Conservation (phyloP, 345 rosid genomes). For the Noccaea caerulescens region DNA sequence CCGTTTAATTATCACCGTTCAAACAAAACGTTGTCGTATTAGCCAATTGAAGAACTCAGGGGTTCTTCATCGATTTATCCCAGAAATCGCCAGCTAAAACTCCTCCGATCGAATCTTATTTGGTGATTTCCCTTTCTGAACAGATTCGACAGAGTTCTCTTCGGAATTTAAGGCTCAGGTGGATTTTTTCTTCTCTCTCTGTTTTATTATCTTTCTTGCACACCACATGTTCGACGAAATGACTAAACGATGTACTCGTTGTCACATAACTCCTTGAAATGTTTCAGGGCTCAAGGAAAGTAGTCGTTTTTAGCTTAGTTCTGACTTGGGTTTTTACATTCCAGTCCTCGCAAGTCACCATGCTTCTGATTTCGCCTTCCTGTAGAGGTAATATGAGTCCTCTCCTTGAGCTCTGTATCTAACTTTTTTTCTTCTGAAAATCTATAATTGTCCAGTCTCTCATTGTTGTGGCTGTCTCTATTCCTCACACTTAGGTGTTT, state of each 20-base stretch:
- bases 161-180: background rate
- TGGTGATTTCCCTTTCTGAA: background rate
- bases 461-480: background rate
- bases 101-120: too few relatives aligned
- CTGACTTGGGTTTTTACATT: slow-evolving; percentile 12
- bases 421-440: background rate
- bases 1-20: too few relatives aligned
- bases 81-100: background rate
- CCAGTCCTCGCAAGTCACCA: slow-evolving; percentile 4
- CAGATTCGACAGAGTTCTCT: background rate
- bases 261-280: background rate
- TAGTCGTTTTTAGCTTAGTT: background rate
- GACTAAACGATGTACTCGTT: background rate
- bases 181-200: background rate
- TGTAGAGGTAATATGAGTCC: background rate
- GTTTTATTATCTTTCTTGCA: background rate
- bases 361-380: slow-evolving; percentile 34
- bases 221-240: slow-evolving; percentile 31
- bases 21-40: too few relatives aligned
- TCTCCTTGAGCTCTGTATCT: slow-evolving; percentile 3
- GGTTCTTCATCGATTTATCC: background rate
- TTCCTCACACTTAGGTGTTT: slow-evolving; percentile 13
- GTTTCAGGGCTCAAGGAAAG: slow-evolving; percentile 18
- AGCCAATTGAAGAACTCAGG: too few relatives aligned
- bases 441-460: background rate